Evolutionary conservation across 345 rosid genomes (phyloP), one percentile per base, ranked within the genome.

Genomic region (Brassica rapa): DNA sequence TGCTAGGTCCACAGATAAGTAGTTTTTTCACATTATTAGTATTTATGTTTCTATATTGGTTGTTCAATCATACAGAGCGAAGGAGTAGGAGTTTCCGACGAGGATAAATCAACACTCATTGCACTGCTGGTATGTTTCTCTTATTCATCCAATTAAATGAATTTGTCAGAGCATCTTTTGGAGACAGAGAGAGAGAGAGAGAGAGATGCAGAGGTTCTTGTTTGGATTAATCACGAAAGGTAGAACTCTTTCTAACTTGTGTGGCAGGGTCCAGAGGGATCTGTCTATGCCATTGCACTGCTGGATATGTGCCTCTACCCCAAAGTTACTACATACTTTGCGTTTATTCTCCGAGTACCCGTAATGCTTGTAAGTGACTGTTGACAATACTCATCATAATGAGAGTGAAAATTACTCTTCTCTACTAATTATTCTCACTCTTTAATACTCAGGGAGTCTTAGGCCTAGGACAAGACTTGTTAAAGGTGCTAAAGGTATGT

Each of bases 271-370:
- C 89, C 98, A 21, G 86, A 93, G 29, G 98, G 91, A 62, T 87
- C 97, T 53, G 94, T 93, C 64, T 84, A 83, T 77, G 98, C 98
- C 66, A 88, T 93, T 70, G 77, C 89, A 89, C 84, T 91, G 70
- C 90, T 93, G 25, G 84, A 24, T 24, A 24, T 24, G 25, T 24
- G 25, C 25, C 25, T 24, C 25, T 24, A 24, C 25, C 25, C 25
- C 15, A 90, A 72, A 75, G 86, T 91, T 30, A 93, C 93, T 24
- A 80, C 92, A 43, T 86, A 82, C 80, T 66, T 91, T 0, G 85
- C 79, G 0, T 84, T 91, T 64, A 77, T 91, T 49, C 70, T 88
- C 66, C 94, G 96, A n/a, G 87, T 87, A 72, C 96, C 93, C 79
- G 92, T 90, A 65, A 82, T 87, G 75, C 41, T 81, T 85, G 95